Conservation (phyloP, 495 filamentous ascomycete genomes). For the Opeltia flavorubescens region DNA sequence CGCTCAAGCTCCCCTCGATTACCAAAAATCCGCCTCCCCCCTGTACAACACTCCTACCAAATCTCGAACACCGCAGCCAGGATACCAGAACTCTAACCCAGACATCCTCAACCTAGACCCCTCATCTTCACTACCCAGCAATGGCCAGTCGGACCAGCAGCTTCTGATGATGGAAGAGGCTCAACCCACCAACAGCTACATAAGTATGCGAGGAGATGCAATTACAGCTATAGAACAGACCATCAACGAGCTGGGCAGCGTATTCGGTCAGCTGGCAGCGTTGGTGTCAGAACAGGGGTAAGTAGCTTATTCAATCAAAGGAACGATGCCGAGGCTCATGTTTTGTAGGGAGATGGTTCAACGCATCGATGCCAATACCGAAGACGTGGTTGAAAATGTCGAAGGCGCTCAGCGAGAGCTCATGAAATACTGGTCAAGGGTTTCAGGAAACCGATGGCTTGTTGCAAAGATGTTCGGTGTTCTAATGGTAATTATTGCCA, state of each 20-base stretch:
- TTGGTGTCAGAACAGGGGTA: conserved; percentile 97
- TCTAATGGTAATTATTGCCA: conserved; percentile 39
- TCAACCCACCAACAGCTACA: conserved; percentile 71
- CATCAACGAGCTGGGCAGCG: conserved; percentile 84
- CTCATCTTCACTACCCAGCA: conserved; percentile 35
- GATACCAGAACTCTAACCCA: conserved; percentile 32
- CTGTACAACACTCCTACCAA: conserved; percentile 72
- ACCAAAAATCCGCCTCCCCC: conserved; percentile 54
- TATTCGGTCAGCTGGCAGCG: conserved; percentile 90
- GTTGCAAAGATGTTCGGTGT: conserved; percentile 99
- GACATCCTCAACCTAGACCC: conserved; percentile 83
- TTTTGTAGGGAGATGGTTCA: conserved; percentile 21
- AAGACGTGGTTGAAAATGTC: conserved; percentile 94
- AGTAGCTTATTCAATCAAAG: conserved; percentile 50
- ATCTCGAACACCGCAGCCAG: conserved; percentile 44
- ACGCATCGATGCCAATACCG: conserved; percentile 87
- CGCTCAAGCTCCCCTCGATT: conserved; percentile 47
- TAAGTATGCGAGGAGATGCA: conserved; percentile 83
- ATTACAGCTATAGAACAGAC: conserved; percentile 96
- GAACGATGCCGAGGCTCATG: neutral
- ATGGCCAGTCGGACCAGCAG: conserved; percentile 65
- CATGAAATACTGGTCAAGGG: conserved; percentile 91
- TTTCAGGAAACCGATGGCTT: conserved; percentile 89
- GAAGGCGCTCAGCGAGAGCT: conserved; percentile 84
- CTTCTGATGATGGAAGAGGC: conserved; percentile 91